Evolutionary conservation across 2,329 filamentous ascomycete genomes (phyloP).

Genomic region (Rutstroemia sp.): DNA sequence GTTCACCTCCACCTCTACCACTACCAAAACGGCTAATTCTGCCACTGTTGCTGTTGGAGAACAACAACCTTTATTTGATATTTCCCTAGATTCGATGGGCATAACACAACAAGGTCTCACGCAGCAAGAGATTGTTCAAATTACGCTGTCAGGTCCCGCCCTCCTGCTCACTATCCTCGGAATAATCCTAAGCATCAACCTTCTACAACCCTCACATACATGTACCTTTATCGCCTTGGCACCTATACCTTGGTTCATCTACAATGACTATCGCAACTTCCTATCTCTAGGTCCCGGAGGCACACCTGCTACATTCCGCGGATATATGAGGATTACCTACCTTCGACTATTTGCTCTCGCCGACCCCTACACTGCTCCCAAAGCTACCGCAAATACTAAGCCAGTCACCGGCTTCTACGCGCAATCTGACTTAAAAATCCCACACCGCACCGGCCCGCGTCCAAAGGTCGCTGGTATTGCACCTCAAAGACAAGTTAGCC

Average conservation of each 20-base stretch:
- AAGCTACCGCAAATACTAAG: constrained; percentile 40
- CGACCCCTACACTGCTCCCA: constrained; percentile 58
- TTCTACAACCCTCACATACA: constrained; percentile 40
- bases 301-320: constrained; percentile 64
- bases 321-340: constrained; percentile 67
- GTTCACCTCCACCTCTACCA: constrained; percentile 11
- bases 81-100: constrained; percentile 13
- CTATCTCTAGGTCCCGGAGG: constrained; percentile 72
- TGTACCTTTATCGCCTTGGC: constrained; percentile 43
- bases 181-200: constrained; percentile 46
- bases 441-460: constrained; percentile 55
- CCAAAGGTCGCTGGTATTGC: constrained; percentile 69
- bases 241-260: constrained; percentile 41
- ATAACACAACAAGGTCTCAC: constrained; percentile 22
- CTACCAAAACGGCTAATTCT: constrained; percentile 9
- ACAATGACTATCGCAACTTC: constrained; percentile 69
- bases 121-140: constrained; percentile 23
- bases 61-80: constrained; percentile 12
- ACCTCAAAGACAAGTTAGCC: constrained; percentile 71
- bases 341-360: constrained; percentile 65
- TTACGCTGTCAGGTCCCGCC: constrained; percentile 25
- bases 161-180: constrained; percentile 41
- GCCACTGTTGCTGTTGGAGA: constrained; percentile 14
- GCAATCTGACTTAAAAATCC: constrained; percentile 42
- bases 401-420: constrained; percentile 53